These are phyloP conservation scores for Suillus occidentalis DNA, from an alignment of 768 basidiomycete genomes.

Conservation along the genomic window DNA sequence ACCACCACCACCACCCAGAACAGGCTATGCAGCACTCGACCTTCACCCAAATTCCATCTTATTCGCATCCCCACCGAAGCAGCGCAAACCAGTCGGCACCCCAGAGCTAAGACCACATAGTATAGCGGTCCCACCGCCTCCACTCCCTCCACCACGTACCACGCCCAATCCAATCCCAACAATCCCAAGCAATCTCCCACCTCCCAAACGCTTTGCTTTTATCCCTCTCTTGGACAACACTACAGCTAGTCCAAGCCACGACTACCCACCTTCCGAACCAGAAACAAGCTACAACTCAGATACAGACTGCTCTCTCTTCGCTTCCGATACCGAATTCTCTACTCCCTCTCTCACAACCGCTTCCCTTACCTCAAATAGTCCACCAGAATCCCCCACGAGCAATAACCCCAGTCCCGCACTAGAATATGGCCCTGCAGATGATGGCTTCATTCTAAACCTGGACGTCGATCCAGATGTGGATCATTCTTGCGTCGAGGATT, in stretches of 20 bases:
- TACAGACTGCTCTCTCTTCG: slow-evolving; percentile 10
- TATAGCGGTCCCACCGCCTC: slow-evolving; percentile 15
- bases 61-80: not conserved
- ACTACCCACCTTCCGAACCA: not conserved
- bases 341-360: slow-evolving; percentile 18
- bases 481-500: not conserved
- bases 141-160: slow-evolving; percentile 3
- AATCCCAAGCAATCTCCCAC: slow-evolving; percentile 8
- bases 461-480: slow-evolving; percentile 15
- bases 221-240: slow-evolving; percentile 14
- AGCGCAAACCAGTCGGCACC: not conserved
- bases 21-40: not conserved
- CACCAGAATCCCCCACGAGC: slow-evolving; percentile 9
- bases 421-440: not conserved
- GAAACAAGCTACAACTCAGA: slow-evolving; percentile 5
- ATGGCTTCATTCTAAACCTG: slow-evolving; percentile 9
- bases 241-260: not conserved
- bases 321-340: slow-evolving; percentile 12
- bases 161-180: not conserved
- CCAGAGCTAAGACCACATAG: slow-evolving; percentile 10
- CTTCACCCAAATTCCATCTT: slow-evolving; percentile 3
- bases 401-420: not conserved
- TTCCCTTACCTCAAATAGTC: slow-evolving; percentile 13
- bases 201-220: slow-evolving; percentile 14
- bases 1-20: not conserved